Percentiles rank a stretch among this genome's conserved stretches.
phyloP scores from a whole-genome alignment of 2,329 filamentous ascomycete species.

The Scedosporium boydii region DNA sequence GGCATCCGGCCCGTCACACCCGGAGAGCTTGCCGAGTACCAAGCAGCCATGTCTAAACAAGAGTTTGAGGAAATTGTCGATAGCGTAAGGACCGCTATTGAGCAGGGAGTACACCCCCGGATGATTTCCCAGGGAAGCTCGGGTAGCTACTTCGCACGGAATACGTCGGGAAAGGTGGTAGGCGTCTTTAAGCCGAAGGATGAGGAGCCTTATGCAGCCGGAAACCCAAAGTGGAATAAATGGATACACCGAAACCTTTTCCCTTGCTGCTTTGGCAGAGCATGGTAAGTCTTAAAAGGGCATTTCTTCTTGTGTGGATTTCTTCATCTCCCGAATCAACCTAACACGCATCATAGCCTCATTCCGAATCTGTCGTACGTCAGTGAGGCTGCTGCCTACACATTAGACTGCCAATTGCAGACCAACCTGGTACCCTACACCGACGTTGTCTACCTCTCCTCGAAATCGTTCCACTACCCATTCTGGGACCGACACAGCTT shows the following conservation, averaged over 20 bases:
- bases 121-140: constrained; percentile 97
- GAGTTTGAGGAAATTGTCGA: constrained; percentile 86
- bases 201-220: constrained; percentile 92
- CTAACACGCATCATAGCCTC: constrained; percentile 37
- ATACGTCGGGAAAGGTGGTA: constrained; percentile 84
- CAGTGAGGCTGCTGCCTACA: constrained; percentile 93
- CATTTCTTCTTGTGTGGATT: background rate
- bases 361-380: constrained; percentile 98
- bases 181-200: constrained; percentile 99
- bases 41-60: constrained; percentile 60
- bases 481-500: constrained; percentile 91
- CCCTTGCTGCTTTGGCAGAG: constrained; percentile 91
- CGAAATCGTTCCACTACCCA: constrained; percentile 96
- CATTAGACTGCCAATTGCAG: constrained; percentile 79
- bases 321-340: background rate
- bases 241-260: constrained; percentile 98
- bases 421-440: constrained; percentile 95
- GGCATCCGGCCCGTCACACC: constrained; percentile 72
- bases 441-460: constrained; percentile 86
- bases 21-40: constrained; percentile 57
- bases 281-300: constrained; percentile 48
- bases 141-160: constrained; percentile 94
- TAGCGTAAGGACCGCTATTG: constrained; percentile 82
- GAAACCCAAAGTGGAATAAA: constrained; percentile 99
- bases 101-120: constrained; percentile 82